Evolutionary conservation across 2,329 filamentous ascomycete genomes (phyloP).

Genomic region (Aspergillus sp.): DNA sequence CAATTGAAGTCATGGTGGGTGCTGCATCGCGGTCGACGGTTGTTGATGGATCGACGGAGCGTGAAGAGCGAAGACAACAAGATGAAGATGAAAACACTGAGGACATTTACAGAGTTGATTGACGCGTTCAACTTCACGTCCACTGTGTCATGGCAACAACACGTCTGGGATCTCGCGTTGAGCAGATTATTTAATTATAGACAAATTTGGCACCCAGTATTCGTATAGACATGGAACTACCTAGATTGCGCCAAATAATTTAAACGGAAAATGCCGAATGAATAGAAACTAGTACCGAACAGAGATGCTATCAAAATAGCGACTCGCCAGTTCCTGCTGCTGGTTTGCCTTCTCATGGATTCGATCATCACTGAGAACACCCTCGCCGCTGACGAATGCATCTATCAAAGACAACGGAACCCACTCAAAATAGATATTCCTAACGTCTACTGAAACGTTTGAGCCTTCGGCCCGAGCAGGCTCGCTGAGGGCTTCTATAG

Average conservation of each 20-base stretch:
- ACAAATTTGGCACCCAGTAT: background rate
- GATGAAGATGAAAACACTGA: background rate
- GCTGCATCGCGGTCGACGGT: background rate
- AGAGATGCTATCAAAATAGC: conserved; percentile 21
- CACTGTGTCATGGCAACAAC: conserved; percentile 10
- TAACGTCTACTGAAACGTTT: conserved; percentile 31
- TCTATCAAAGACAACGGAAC: conserved; percentile 53
- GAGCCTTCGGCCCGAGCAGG: conserved; percentile 6
- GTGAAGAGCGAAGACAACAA: background rate
- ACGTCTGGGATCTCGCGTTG: background rate
- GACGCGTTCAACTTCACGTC: background rate
- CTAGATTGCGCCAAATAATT: background rate
- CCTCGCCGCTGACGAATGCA: conserved; percentile 57
- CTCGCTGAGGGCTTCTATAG: conserved; percentile 19
- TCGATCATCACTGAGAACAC: conserved; percentile 31
- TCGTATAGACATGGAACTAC: too few species aligned
- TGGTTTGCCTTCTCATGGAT: conserved; percentile 26
- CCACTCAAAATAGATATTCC: conserved; percentile 63
- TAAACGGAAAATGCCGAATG: background rate
- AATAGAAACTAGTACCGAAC: conserved; percentile 3
- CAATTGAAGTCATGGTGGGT: conserved; percentile 3
- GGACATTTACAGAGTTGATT: background rate
- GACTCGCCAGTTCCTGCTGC: conserved; percentile 18
- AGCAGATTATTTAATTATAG: background rate
- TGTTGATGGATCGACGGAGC: background rate